Evolutionary conservation across 108 stramenopile genomes (phyloP).

Genomic region (Aureococcus anophagefferens): DNA sequence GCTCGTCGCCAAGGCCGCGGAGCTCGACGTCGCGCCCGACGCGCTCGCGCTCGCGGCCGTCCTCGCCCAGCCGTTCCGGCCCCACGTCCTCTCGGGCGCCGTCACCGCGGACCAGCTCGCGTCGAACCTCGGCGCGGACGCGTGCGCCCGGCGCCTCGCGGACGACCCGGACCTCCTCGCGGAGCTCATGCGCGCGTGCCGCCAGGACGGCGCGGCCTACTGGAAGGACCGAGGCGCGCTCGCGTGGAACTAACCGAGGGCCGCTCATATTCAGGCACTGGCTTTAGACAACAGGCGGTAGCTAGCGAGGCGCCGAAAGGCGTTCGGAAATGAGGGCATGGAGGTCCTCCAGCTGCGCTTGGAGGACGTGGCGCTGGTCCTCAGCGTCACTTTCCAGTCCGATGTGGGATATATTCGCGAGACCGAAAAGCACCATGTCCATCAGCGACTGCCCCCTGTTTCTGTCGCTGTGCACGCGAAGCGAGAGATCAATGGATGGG

Average conservation of each 20-base stretch:
- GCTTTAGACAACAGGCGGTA: too few relatives aligned
- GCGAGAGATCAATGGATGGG: too few relatives aligned
- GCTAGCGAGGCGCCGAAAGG: too few relatives aligned
- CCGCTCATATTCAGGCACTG: too few relatives aligned
- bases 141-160: not conserved
- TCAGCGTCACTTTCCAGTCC: too few relatives aligned
- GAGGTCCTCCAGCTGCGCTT: too few relatives aligned
- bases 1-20: conserved; percentile 31
- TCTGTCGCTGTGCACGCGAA: too few relatives aligned
- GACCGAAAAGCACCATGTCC: too few relatives aligned
- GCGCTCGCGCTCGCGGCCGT: conserved; percentile 54
- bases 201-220: not conserved
- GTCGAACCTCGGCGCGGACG: not conserved
- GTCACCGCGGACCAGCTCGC: not conserved
- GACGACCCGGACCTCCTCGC: not conserved
- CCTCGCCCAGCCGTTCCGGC: conserved; percentile 59
- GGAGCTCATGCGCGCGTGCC: not conserved
- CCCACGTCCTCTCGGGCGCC: conserved; percentile 43
- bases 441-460: too few relatives aligned
- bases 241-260: conserved; percentile 7
- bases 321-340: too few relatives aligned
- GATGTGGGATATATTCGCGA: too few relatives aligned
- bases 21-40: conserved; percentile 47
- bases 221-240: not conserved
- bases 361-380: too few relatives aligned